Base-by-base conservation (phyloP, 2,329 filamentous ascomycete species). In the Chaetomiaceae sp. region DNA sequence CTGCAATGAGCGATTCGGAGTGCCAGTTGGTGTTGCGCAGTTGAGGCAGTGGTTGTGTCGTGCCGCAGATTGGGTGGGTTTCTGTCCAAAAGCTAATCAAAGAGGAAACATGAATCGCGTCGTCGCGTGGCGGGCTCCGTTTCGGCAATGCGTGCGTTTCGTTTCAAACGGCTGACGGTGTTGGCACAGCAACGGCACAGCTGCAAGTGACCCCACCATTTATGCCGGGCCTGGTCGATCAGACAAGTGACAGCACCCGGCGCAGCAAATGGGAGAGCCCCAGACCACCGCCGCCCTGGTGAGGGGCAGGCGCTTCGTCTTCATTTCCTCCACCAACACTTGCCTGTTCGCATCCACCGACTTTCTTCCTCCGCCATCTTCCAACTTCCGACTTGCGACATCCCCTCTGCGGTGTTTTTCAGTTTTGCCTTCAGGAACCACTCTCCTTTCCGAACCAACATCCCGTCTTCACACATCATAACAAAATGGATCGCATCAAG, bases 401-500 rank as follows among this genome's bases (percentile, higher is more conserved):
- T 41, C 31, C 25, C 38, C 23, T 38, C 33, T 44, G 12, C 43
- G 23, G 5, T 39, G 19, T 5, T 33, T 12, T 6, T 5, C 25
- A 5, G 5, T 53, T 39, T 48, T 50, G 20, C 34, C 48, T 39
- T 44, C 19, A 12, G 9, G 19, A 5, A 2, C 17, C 12, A 33
- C 13, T 31, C n/a, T 23, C 3, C 7, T 19, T 9, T 31, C 35
- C 19, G 13, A 27, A 46, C 31, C 42, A 48, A 57, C 58, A 55
- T 63, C 69, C n/a, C n/a, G n/a, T n/a, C n/a, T n/a, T n/a, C n/a
- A n/a, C n/a, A n/a, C n/a, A n/a, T n/a, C n/a, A n/a, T n/a, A n/a
- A n/a, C 34, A 79, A 66, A 66, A 92, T 92, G 88, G 88, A 93
- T 73, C 86, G 86, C 73, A 91, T 93, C 72, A 91, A 89, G 84